Conservation (phyloP, 2,329 filamentous ascomycete species). For the Volutella citrinella region DNA sequence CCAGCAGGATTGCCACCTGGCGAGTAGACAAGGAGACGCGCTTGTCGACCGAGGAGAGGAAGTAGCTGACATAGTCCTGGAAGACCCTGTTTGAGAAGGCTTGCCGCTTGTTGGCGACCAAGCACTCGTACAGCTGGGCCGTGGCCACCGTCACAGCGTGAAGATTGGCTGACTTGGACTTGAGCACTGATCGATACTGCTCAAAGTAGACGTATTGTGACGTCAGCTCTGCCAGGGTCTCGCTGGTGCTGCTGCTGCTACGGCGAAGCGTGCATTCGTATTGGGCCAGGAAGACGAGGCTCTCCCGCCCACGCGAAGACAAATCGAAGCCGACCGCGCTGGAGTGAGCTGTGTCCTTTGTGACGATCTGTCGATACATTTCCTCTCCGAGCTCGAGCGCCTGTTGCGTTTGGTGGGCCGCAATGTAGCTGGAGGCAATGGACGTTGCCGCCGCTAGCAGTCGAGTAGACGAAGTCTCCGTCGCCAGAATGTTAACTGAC, state of each 20-base stretch:
- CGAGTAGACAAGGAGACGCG: constrained; percentile 20
- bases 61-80: not conserved
- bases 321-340: constrained; percentile 30
- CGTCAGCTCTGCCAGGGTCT: constrained; percentile 41
- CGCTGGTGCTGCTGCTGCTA: constrained; percentile 32
- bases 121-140: not conserved
- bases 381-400: constrained; percentile 33
- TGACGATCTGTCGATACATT: constrained; percentile 36
- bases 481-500: not conserved
- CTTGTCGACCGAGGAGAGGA: not conserved
- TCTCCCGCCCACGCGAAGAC: constrained; percentile 30
- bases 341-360: constrained; percentile 30
- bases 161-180: constrained; percentile 33
- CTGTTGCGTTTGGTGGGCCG: constrained; percentile 28
- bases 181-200: constrained; percentile 34
- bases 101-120: not conserved
- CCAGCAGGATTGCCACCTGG: constrained; percentile 29
- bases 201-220: constrained; percentile 40
- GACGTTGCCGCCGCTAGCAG: constrained; percentile 32
- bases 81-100: not conserved
- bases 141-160: not conserved
- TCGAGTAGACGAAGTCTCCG: constrained; percentile 25
- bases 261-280: constrained; percentile 37
- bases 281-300: constrained; percentile 42
- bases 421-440: constrained; percentile 35